Percentiles rank a stretch among this genome's conserved stretches.
These are phyloP conservation scores for Penicillium simplicissimum DNA, from an alignment of 495 filamentous ascomycete species.

Conservation along the genomic window DNA sequence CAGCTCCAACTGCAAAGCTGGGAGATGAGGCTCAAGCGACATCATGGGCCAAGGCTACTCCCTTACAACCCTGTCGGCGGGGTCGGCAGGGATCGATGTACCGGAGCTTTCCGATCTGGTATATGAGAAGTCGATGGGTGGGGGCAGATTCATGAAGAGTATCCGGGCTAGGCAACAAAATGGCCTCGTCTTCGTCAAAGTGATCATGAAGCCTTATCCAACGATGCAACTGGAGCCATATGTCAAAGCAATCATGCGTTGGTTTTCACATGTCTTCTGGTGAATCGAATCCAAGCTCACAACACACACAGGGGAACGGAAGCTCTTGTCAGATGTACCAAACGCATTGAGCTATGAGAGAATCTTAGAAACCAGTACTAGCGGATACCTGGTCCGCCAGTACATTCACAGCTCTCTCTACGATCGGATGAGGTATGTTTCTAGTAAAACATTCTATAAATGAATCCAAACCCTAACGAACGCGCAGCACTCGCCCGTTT, in stretches of 20 bases:
- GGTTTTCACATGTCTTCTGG: conserved; percentile 28
- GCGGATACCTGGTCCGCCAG: conserved; percentile 94
- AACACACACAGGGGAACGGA: conserved; percentile 67
- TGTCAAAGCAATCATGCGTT: conserved; percentile 71
- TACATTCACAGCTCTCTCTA: conserved; percentile 96
- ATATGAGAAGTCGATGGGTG: conserved; percentile 92
- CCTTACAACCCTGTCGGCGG: conserved; percentile 82
- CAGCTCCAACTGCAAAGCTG: neutral
- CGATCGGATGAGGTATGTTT: conserved; percentile 76
- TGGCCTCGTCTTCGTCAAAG: conserved; percentile 89
- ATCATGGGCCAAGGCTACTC: conserved; percentile 98
- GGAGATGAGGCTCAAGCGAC: conserved; percentile 41
- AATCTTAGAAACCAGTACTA: conserved; percentile 83
- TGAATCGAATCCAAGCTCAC: conserved; percentile 23
- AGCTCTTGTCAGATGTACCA: conserved; percentile 74
- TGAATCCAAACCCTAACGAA: conserved; percentile 13
- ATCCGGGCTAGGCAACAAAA: conserved; percentile 86
- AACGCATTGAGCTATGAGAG: conserved; percentile 92
- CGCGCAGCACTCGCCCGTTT: conserved; percentile 86
- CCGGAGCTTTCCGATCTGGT: conserved; percentile 84
- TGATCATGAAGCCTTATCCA: conserved; percentile 86
- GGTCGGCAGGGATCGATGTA: conserved; percentile 89
- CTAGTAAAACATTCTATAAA: neutral
- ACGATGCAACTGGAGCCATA: conserved; percentile 76
- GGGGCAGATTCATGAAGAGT: conserved; percentile 95